These are phyloP conservation scores for Ilex aquifolium DNA, from an alignment of 257 asterid genomes.

Conservation along the genomic window DNA sequence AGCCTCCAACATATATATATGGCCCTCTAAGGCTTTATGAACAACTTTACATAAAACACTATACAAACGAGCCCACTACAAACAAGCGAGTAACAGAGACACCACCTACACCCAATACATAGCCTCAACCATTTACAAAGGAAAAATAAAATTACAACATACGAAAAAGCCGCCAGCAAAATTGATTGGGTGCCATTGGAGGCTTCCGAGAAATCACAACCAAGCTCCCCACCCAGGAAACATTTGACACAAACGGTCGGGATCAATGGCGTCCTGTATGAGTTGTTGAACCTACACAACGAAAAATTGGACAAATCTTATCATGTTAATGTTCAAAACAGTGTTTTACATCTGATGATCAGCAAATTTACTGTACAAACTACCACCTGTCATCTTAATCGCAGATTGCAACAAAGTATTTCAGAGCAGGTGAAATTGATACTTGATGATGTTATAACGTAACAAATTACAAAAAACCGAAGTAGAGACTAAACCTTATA, in stretches of 20 bases:
- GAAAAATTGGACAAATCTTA: too few relatives aligned
- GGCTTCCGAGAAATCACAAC: conserved; percentile 39
- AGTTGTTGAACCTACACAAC: conserved; percentile 87
- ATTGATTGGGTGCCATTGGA: conserved; percentile 7
- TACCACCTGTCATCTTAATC: neutral
- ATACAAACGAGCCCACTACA: too few relatives aligned
- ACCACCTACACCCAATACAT: neutral
- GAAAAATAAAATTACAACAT: neutral
- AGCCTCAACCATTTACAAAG: neutral
- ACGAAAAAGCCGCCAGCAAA: conserved; percentile 7
- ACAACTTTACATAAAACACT: too few relatives aligned
- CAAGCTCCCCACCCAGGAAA: conserved; percentile 99
- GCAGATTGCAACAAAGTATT: neutral
- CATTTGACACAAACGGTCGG: conserved; percentile 90
- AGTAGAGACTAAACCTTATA: too few relatives aligned
- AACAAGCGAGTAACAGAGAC: too few relatives aligned
- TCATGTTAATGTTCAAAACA: too few relatives aligned
- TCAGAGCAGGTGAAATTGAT: neutral
- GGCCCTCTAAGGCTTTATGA: too few relatives aligned
- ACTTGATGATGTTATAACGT: too few relatives aligned
- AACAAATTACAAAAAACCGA: too few relatives aligned
- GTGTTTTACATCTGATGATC: too few relatives aligned
- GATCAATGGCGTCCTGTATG: conserved; percentile 86
- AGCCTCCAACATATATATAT: too few relatives aligned
- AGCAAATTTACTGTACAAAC: neutral